phyloP scores from a whole-genome alignment of 257 asterid species.

The Petunia axillaris region DNA sequence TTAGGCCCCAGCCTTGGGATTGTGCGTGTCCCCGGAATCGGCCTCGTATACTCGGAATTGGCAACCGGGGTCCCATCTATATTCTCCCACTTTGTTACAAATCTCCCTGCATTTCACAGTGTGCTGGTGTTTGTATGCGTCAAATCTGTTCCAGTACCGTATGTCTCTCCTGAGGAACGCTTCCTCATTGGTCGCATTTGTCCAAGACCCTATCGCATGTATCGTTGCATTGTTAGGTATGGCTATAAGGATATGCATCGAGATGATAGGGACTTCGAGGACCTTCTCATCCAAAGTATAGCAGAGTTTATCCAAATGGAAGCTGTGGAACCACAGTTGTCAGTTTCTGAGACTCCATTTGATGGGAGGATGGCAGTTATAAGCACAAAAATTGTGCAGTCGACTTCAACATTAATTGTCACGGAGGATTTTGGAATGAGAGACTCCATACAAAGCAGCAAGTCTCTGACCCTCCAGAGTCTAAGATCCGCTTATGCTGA shows the following conservation, averaged over 20 bases:
- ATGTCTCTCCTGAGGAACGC: conserved; percentile 48
- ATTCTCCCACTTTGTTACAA: conserved; percentile 60
- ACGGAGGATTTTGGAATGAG: conserved; percentile 1
- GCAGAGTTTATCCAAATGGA: conserved; percentile 43
- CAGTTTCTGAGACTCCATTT: conserved; percentile 17
- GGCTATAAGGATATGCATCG: conserved; percentile 54
- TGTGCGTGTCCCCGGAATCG: conserved; percentile 66
- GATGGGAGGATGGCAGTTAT: conserved; percentile 29
- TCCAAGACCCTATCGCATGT: conserved; percentile 51
- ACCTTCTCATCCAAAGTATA: conserved; percentile 44
- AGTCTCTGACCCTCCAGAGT: conserved; percentile 27
- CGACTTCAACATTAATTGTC: conserved; percentile 20
- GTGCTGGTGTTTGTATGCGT: conserved; percentile 59
- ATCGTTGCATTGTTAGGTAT: conserved; percentile 57
- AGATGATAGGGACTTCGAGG: conserved; percentile 50
- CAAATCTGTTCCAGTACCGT: conserved; percentile 59
- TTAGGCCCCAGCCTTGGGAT: conserved; percentile 64
- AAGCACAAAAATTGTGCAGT: conserved; percentile 28
- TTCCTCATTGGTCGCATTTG: conserved; percentile 53
- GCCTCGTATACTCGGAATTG: conserved; percentile 55
- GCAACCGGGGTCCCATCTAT: conserved; percentile 65
- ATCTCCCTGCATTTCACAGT: conserved; percentile 68
- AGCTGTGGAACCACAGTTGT: conserved; percentile 19
- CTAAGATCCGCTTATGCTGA: conserved; percentile 23
- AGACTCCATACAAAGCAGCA: conserved; percentile 19